Percentiles rank a stretch among this genome's conserved stretches.
These are phyloP conservation scores for Nicotiana otophora DNA, from an alignment of 257 asterid species.

Conservation along the genomic window DNA sequence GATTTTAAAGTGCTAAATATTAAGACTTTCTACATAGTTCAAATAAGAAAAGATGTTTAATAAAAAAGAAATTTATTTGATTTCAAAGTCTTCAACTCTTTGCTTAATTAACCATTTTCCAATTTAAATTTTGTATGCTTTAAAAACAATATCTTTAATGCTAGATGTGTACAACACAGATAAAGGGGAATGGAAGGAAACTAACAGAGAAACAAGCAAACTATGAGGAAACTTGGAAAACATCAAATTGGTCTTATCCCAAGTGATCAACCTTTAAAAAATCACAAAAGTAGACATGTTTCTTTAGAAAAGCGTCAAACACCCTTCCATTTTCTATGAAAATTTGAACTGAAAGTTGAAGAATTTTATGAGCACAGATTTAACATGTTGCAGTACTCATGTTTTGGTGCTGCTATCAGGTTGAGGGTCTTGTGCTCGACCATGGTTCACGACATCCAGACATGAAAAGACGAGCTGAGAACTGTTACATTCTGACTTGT, in stretches of 20 bases:
- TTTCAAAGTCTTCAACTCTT: not conserved
- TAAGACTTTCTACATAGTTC: no score
- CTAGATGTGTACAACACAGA: not conserved
- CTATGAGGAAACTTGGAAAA: not conserved
- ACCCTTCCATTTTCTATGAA: not conserved
- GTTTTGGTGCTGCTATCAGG: conserved; percentile 37
- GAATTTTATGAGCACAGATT: not conserved
- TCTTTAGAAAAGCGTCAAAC: not conserved
- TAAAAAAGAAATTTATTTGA: no score
- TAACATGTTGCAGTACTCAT: not conserved
- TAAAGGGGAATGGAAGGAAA: not conserved
- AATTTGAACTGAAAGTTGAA: not conserved
- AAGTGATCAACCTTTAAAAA: not conserved
- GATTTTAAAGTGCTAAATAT: no score
- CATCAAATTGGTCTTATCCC: not conserved
- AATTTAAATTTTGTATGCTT: not conserved
- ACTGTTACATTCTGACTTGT: conserved; percentile 77
- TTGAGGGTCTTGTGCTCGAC: conserved; percentile 98
- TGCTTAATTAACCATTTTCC: not conserved
- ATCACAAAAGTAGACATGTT: not conserved
- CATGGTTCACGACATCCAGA: conserved; percentile 99
- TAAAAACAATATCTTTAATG: not conserved
- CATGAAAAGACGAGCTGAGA: conserved; percentile 97
- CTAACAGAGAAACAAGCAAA: not conserved
- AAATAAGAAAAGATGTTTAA: no score